Evolutionary conservation across 768 basidiomycete species (phyloP).

Genomic region (Suillus luteus): DNA sequence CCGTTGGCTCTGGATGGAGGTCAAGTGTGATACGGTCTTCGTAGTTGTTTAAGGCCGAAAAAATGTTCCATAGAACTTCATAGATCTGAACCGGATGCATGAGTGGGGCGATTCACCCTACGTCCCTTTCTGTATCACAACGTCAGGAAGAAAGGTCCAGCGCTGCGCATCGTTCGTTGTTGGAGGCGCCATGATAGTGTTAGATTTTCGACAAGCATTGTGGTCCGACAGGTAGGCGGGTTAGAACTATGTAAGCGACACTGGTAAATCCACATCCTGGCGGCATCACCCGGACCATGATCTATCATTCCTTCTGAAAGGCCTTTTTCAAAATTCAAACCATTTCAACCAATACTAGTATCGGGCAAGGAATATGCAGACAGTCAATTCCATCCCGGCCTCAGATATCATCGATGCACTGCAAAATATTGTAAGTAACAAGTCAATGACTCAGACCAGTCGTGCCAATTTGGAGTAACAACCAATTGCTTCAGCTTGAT

Average conservation of each 20-base stretch:
- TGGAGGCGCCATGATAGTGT: too few species aligned
- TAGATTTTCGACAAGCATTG: too few species aligned
- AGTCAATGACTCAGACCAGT: neutral
- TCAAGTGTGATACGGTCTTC: neutral
- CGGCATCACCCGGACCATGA: too few species aligned
- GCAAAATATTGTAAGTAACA: neutral
- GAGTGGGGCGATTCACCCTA: neutral
- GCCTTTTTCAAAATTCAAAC: too few species aligned
- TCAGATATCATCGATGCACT: neutral
- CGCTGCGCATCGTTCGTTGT: too few species aligned
- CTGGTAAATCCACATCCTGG: too few species aligned
- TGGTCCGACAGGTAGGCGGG: too few species aligned
- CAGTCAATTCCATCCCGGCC: neutral
- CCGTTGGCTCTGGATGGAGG: neutral
- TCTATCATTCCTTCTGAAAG: too few species aligned
- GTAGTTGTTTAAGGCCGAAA: neutral
- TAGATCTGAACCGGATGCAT: neutral
- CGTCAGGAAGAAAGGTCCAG: neutral
- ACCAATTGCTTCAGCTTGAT: neutral
- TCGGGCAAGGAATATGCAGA: neutral
- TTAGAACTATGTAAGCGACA: too few species aligned
- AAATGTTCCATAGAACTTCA: constrained; percentile 1
- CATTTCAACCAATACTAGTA: neutral
- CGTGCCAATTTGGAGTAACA: neutral
- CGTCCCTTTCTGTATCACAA: neutral